Percentiles rank a stretch among this genome's conserved stretches.
Evolutionary conservation across 2,329 filamentous ascomycete species (phyloP).

Genomic region (Podosphaera aphanis): DNA sequence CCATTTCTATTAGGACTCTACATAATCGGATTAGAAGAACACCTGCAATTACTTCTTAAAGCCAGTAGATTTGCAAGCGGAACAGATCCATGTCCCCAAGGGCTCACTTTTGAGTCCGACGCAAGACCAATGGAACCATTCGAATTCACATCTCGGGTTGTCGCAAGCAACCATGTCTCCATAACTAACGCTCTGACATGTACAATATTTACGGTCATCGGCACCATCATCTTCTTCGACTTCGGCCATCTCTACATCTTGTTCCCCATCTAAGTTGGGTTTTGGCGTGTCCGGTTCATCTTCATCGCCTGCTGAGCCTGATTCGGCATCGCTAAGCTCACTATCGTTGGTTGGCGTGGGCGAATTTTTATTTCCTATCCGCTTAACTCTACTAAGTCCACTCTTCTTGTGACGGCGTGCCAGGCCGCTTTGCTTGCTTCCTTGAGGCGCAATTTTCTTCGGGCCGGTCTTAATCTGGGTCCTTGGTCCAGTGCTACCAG

Average conservation of each 20-base stretch:
- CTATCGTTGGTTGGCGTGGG: constrained; percentile 39
- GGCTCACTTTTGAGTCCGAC: constrained; percentile 46
- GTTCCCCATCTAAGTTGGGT: constrained; percentile 27
- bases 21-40: neutral
- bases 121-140: constrained; percentile 75
- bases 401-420: constrained; percentile 24
- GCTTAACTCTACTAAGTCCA: constrained; percentile 38
- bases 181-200: constrained; percentile 63
- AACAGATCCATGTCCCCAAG: constrained; percentile 44
- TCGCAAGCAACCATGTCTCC: constrained; percentile 81
- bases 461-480: constrained; percentile 17
- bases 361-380: constrained; percentile 27
- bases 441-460: constrained; percentile 15
- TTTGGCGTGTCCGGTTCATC: constrained; percentile 17
- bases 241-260: constrained; percentile 29
- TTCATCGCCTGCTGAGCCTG: constrained; percentile 28
- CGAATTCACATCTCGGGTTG: constrained; percentile 56
- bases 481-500: constrained; percentile 37
- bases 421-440: constrained; percentile 14
- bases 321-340: constrained; percentile 39
- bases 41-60: neutral
- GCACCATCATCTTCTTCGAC: constrained; percentile 47
- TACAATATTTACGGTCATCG: constrained; percentile 57
- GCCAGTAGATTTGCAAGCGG: constrained; percentile 24
- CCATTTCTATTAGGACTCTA: neutral